Percentiles rank a stretch among this genome's conserved stretches.
Conservation (phyloP, 2,329 filamentous ascomycete genomes). For the Pseudogymnoascus sp. region DNA sequence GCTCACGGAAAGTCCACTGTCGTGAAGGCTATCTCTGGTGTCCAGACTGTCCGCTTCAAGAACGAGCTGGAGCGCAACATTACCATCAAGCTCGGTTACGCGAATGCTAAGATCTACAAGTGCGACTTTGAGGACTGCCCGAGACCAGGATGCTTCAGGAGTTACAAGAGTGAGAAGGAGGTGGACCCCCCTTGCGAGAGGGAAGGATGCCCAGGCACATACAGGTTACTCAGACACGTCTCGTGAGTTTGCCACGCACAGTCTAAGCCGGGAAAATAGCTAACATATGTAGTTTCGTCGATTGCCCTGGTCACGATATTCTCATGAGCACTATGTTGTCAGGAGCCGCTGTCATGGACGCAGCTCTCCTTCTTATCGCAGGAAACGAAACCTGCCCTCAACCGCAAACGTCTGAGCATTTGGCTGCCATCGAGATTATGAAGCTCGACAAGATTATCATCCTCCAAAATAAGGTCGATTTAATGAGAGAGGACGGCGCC, state of each 20-base stretch:
- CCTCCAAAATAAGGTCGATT: constrained; percentile 97
- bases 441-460: constrained; percentile 99
- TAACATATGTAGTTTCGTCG: constrained; percentile 66
- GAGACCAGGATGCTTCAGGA: constrained; percentile 88
- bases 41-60: constrained; percentile 99
- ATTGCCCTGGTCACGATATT: constrained; percentile 99
- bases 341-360: constrained; percentile 98
- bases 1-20: constrained; percentile 98
- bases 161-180: constrained; percentile 98
- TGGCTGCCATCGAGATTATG: constrained; percentile 99
- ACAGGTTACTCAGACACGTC: constrained; percentile 83
- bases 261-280: constrained; percentile 12
- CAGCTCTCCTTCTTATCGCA: constrained; percentile 88
- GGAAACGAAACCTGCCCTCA: constrained; percentile 98
- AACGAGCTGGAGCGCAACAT: constrained; percentile 99
- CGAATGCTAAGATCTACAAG: constrained; percentile 99
- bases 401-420: constrained; percentile 95
- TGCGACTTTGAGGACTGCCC: constrained; percentile 90
- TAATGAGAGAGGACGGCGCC: constrained; percentile 94
- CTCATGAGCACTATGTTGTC: constrained; percentile 99
- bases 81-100: constrained; percentile 98
- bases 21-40: constrained; percentile 97
- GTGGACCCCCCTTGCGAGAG: constrained; percentile 93
- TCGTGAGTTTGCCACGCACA: constrained; percentile 54
- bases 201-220: constrained; percentile 81